Percentiles rank a stretch among this genome's conserved stretches.
These are phyloP conservation scores for Draba incana DNA, from an alignment of 345 rosid genomes.

Conservation along the genomic window DNA sequence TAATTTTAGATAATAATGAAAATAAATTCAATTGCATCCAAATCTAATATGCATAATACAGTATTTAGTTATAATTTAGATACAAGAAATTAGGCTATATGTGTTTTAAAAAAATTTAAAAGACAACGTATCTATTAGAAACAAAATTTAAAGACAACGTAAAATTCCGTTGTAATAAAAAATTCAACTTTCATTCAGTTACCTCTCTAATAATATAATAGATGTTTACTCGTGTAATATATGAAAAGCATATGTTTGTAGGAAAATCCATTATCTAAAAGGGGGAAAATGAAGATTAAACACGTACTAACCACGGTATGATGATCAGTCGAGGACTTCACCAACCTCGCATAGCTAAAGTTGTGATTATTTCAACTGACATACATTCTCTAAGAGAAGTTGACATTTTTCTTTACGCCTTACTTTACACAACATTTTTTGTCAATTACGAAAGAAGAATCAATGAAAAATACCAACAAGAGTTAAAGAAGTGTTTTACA, in stretches of 20 bases:
- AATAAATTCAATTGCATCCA: too few species aligned
- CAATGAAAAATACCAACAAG: background rate
- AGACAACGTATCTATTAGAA: too few species aligned
- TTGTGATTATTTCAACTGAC: constrained; percentile 7
- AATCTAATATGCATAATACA: too few species aligned
- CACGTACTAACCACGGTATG: constrained; percentile 41
- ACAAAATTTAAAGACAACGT: too few species aligned
- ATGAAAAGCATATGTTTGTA: constrained; percentile 15
- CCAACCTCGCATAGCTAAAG: constrained; percentile 3
- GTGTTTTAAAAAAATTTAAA: too few species aligned
- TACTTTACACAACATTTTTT: background rate
- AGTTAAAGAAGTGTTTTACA: background rate
- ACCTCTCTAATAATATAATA: too few species aligned
- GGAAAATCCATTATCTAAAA: background rate
- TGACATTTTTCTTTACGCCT: constrained; percentile 9
- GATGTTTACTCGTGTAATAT: constrained; percentile 17
- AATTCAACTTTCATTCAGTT: too few species aligned
- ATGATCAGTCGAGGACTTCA: constrained; percentile 12
- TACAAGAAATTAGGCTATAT: too few species aligned
- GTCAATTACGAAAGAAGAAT: background rate
- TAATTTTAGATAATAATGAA: too few species aligned
- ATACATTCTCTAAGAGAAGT: constrained; percentile 10
- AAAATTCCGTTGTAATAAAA: too few species aligned
- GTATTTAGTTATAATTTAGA: too few species aligned
- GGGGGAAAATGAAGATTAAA: background rate